These are phyloP conservation scores for Lentinula guzmanii DNA, from an alignment of 768 basidiomycete species.

Conservation along the genomic window DNA sequence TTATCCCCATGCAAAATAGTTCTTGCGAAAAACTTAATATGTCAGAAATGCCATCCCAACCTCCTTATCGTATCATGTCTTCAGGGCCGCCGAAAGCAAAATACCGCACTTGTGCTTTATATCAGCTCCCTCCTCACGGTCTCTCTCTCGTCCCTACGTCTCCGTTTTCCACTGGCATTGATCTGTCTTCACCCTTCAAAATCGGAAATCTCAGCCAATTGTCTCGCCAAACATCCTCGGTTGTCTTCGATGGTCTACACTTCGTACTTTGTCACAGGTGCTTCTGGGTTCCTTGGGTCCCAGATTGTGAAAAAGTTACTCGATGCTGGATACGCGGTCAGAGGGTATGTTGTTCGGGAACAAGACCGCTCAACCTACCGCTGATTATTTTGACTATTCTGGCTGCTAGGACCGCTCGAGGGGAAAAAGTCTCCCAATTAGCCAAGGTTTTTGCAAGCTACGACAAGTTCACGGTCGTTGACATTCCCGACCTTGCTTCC, in stretches of 20 bases:
- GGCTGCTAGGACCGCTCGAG: conserved; percentile 2
- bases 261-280: conserved; percentile 3
- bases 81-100: not conserved
- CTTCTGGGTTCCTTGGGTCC: not conserved
- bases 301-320: conserved; percentile 1
- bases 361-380: not conserved
- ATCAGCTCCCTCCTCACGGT: not conserved
- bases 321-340: conserved; percentile 2
- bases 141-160: not conserved
- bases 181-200: not conserved
- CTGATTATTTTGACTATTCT: not conserved
- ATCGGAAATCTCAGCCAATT: not conserved
- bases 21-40: not conserved
- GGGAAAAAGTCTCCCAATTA: conserved; percentile 4
- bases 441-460: conserved; percentile 4
- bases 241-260: not conserved
- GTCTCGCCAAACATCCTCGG: not conserved
- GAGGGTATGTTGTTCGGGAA: not conserved
- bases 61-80: not conserved
- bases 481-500: conserved; percentile 3
- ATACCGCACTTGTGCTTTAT: not conserved
- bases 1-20: not conserved
- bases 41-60: not conserved
- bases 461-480: conserved; percentile 6
- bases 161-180: not conserved